These are phyloP conservation scores for Pyrus bretschneideri DNA, from an alignment of 306 rosid species.

Conservation along the genomic window DNA sequence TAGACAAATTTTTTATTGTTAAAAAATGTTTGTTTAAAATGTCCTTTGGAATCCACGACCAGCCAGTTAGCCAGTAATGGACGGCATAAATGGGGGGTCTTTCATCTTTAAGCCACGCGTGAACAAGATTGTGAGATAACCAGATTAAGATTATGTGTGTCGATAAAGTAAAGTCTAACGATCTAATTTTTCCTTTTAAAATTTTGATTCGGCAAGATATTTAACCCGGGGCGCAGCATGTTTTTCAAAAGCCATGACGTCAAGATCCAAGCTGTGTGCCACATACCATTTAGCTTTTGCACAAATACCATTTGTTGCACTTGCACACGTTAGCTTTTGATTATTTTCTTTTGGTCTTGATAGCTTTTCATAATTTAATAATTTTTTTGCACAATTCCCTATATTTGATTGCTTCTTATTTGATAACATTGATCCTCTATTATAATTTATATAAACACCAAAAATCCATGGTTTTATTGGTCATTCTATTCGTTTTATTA, in stretches of 20 bases:
- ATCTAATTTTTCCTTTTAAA: background rate
- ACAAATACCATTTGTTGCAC: background rate
- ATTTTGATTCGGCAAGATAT: background rate
- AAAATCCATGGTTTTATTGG: background rate
- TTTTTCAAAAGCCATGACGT: background rate
- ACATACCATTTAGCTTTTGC: background rate
- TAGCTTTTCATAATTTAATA: background rate
- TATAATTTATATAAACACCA: no score
- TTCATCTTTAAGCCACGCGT: background rate
- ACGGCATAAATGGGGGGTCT: background rate
- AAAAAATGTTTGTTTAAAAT: background rate
- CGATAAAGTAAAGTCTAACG: no score
- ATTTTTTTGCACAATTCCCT: background rate
- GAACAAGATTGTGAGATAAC: background rate
- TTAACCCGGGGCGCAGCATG: background rate
- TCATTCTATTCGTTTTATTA: no score
- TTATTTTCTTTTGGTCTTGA: background rate
- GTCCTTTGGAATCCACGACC: constrained; percentile 54
- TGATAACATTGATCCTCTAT: background rate
- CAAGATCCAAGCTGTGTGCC: background rate
- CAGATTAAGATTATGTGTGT: background rate
- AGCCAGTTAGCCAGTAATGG: constrained; percentile 21
- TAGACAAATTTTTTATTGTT: no score
- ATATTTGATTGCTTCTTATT: background rate
- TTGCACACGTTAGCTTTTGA: background rate